Conservation (phyloP, 306 rosid genomes). For the Cicer cuneatum region DNA sequence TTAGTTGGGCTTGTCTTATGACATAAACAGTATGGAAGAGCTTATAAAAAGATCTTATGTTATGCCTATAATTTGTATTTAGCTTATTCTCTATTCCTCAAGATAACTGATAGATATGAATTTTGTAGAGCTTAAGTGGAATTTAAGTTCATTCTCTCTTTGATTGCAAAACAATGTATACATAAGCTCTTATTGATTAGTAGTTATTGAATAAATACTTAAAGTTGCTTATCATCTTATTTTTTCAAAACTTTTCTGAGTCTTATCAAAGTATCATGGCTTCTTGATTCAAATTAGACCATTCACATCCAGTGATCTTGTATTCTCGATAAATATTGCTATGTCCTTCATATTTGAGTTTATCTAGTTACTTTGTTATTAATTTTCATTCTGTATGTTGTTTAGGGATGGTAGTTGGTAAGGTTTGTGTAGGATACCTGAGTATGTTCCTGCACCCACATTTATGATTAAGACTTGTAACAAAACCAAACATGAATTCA, state of each 20-base stretch:
- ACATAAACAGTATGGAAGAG: not conserved
- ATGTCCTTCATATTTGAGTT: slow-evolving; percentile 1
- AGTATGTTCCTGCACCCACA: not conserved
- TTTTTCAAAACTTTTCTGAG: not conserved
- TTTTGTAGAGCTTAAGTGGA: not conserved
- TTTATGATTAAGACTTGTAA: not conserved
- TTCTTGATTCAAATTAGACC: not conserved
- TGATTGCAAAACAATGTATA: not conserved
- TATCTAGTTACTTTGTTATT: not conserved
- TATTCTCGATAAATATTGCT: not conserved
- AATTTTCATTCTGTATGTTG: slow-evolving; percentile 18
- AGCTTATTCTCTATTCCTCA: not conserved
- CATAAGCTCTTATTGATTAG: not conserved
- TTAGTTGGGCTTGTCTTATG: not conserved
- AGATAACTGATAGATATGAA: not conserved
- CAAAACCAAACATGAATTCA: not conserved
- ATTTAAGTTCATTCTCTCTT: not conserved
- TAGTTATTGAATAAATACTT: too few species aligned
- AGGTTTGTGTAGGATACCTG: not conserved
- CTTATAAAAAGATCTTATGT: not conserved
- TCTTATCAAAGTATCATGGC: slow-evolving; percentile 13
- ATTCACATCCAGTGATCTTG: slow-evolving; percentile 18
- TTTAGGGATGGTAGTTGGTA: not conserved
- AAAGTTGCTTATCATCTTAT: too few species aligned
- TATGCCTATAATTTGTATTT: not conserved